Evolutionary conservation across 345 rosid species (phyloP), one percentile per base, ranked within the genome.

Genomic region (Camelina neglecta): DNA sequence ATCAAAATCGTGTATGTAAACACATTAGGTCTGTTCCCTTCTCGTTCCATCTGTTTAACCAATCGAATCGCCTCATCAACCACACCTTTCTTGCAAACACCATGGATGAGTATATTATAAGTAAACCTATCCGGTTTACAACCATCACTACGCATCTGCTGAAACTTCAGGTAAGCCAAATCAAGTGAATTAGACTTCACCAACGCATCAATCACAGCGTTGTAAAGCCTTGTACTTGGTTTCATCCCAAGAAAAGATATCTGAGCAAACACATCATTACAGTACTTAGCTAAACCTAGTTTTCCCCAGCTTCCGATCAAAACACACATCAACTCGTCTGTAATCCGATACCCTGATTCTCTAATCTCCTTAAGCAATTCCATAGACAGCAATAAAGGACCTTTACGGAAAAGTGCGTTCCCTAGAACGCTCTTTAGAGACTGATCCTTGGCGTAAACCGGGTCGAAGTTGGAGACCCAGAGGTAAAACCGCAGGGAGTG

Each of bases 291-390:
- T 79, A 94, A 82, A 35, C 97, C 97, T 73, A 92, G 78, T 70
- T 83, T 90, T 5, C 97, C 98, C 97, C 97, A 94, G 75, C 93
- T 88, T 41, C 96, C 90, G 62, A 94, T 83, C 84, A 92, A 75
- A 84, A 89, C 64, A 57, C 91, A 86, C 60, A 94, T 80, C 86
- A 94, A 80, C 20, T 92, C 92, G 11, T 92, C 98, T 20, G 66
- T 82, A 9, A 94, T 80, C 42, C 69, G 45, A 74, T 60, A 85
- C 47, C 93, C 93, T 1, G 93, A 89, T 47, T 79, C 74, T 55
- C 80, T 67, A 74, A 94, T 74, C 76, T 94, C 95, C 67, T 74
- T 64, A 50, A 94, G 83, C 80, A 92, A 55, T 62, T 92, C 95
- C 81, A 68, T 71, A 21, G 97, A 90, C 45, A 94, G 74, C 54